These are phyloP conservation scores for Chytridium lagenaria DNA, from an alignment of 371 early-diverging fungal species.

Conservation along the genomic window DNA sequence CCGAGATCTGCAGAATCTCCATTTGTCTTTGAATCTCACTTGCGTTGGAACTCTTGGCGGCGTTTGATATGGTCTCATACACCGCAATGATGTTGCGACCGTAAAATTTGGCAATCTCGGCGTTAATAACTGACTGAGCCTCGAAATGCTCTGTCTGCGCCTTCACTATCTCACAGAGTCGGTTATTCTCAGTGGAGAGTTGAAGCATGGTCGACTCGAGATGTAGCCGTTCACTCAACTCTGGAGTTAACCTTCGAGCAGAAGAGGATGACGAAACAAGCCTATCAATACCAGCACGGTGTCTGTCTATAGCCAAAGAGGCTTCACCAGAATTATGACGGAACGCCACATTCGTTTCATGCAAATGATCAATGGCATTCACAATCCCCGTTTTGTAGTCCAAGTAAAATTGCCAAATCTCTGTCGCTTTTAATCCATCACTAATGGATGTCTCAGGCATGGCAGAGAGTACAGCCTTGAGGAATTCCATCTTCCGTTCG, in stretches of 20 bases:
- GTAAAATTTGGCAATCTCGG: conserved; percentile 8
- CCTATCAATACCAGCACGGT: background rate
- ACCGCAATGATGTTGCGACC: background rate
- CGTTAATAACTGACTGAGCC: background rate
- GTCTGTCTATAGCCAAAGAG: conserved; percentile 20
- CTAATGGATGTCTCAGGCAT: conserved; percentile 2
- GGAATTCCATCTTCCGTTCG: conserved; percentile 12
- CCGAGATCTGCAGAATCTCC: conserved; percentile 1
- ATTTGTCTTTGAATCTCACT: background rate
- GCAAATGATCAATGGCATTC: conserved; percentile 18
- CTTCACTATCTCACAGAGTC: background rate
- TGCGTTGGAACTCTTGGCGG: background rate
- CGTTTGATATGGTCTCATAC: conserved; percentile 6
- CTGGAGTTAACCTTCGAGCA: background rate
- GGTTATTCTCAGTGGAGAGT: background rate
- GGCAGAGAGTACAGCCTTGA: conserved; percentile 7
- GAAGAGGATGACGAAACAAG: background rate
- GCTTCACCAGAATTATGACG: conserved; percentile 32
- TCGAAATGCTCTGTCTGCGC: background rate
- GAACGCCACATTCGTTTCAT: conserved; percentile 23
- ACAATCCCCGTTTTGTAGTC: background rate
- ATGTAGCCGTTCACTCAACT: conserved; percentile 3
- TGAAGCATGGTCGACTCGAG: conserved; percentile 11
- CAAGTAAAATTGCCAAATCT: background rate
- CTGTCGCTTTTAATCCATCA: background rate